Evolutionary conservation across 805 yeast genomes (phyloP), one percentile per base, ranked within the genome.

Genomic region (Suhomyces sp.): DNA sequence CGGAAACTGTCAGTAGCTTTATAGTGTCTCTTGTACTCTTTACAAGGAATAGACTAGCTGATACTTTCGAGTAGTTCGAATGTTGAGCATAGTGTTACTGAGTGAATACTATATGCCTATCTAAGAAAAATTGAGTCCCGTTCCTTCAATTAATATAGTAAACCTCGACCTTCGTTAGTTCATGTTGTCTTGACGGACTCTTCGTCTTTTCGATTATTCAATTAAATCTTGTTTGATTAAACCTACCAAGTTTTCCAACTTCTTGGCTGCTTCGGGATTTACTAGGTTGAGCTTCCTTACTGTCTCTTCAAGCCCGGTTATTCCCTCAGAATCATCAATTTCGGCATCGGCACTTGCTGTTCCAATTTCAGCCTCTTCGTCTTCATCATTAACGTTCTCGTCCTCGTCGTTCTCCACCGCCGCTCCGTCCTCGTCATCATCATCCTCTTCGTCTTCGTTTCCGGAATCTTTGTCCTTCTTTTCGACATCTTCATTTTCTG

Each of bases 151-250:
- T n/a, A n/a, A n/a, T n/a, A n/a, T n/a, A n/a, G n/a, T n/a, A n/a
- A n/a, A n/a, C n/a, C n/a, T n/a, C n/a, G n/a, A n/a, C n/a, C n/a
- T n/a, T n/a, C n/a, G n/a, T n/a, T n/a, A n/a, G n/a, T n/a, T n/a
- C n/a, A n/a, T n/a, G n/a, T n/a, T n/a, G n/a, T n/a, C n/a, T n/a
- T n/a, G n/a, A n/a, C n/a, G n/a, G n/a, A n/a, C n/a, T n/a, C n/a
- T n/a, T n/a, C n/a, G n/a, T n/a, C n/a, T n/a, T n/a, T n/a, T n/a
- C n/a, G n/a, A 25, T 25, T 40, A 17, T 16, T 39, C 35, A 3
- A 45, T 32, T 13, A 45, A 39, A 31, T 55, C 60, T 26, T 70
- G 76, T 44, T 59, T 69, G 18, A 70, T 51, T 23, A 68, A 51
- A 3, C 72, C 74, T 19, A 56, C 50, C 23, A 70, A 45, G 13